phyloP scores from a whole-genome alignment of 2,329 filamentous ascomycete species.

The Neocatenulostroma microsporum region DNA sequence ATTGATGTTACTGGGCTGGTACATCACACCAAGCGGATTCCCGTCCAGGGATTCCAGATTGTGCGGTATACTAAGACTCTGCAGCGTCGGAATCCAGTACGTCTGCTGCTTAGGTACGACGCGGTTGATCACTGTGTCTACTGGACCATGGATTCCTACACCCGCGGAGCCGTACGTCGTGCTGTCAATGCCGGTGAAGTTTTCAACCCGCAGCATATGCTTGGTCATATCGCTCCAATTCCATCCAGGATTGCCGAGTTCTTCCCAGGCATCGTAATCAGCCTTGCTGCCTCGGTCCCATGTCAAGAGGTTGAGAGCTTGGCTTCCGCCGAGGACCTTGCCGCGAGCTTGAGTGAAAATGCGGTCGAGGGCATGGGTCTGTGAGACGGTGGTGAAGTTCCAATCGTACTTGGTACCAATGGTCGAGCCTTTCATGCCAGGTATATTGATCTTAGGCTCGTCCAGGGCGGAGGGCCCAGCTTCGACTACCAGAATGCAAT shows the following conservation, averaged over 20 bases:
- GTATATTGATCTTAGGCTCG: constrained; percentile 17
- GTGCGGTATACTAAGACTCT: constrained; percentile 4
- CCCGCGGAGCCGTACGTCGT: constrained; percentile 11
- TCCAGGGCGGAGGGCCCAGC: constrained; percentile 15
- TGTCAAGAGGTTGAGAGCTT: constrained; percentile 29
- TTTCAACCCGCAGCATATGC: constrained; percentile 26
- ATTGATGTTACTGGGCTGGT: constrained; percentile 2
- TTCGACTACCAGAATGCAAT: constrained; percentile 18
- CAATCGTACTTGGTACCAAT: constrained; percentile 27
- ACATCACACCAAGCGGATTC: constrained; percentile 1
- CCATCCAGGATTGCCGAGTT: constrained; percentile 31
- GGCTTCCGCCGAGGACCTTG: constrained; percentile 25
- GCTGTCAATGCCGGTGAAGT: constrained; percentile 17
- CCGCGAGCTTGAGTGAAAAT: constrained; percentile 3
- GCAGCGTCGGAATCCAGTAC: constrained; percentile 5
- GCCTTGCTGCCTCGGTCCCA: constrained; percentile 17
- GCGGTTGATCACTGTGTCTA: constrained; percentile 26
- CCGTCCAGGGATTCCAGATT: constrained; percentile 6
- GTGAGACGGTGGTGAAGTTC: constrained; percentile 38
- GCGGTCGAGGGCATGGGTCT: not conserved
- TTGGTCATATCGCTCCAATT: constrained; percentile 25
- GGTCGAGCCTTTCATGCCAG: constrained; percentile 16
- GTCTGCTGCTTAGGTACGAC: constrained; percentile 5
- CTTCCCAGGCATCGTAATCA: constrained; percentile 32
- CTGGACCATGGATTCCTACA: constrained; percentile 27